Percentiles rank a stretch among this genome's conserved stretches.
Conservation (phyloP, 2,329 filamentous ascomycete species). For the Penicillium glabrum region DNA sequence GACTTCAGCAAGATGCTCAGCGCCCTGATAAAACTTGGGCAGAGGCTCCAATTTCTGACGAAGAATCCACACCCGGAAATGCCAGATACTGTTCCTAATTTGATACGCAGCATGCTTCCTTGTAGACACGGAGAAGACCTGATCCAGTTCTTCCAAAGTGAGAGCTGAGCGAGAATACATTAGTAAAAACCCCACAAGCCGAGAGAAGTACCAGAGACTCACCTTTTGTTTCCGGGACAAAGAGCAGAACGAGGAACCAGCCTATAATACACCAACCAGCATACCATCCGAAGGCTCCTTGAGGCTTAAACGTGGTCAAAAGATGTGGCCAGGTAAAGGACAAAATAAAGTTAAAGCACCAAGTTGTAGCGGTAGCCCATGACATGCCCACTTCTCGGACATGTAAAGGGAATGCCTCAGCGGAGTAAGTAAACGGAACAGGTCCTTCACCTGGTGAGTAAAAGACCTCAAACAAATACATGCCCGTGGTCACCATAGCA, state of each 20-base stretch:
- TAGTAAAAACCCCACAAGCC: conserved; percentile 1
- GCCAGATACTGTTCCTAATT: conserved; percentile 39
- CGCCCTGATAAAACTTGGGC: conserved; percentile 34
- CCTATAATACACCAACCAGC: conserved; percentile 57
- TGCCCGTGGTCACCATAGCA: conserved; percentile 44
- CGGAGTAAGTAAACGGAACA: conserved; percentile 66
- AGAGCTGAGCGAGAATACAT: conserved; percentile 26
- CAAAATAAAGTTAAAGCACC: conserved; percentile 58
- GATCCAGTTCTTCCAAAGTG: conserved; percentile 50
- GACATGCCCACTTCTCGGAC: conserved; percentile 65
- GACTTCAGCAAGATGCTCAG: conserved; percentile 23
- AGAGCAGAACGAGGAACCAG: conserved; percentile 53
- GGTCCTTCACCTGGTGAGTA: conserved; percentile 29
- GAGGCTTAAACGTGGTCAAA: conserved; percentile 48
- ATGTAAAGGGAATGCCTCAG: conserved; percentile 63
- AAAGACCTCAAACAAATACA: conserved; percentile 52
- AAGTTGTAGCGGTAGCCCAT: conserved; percentile 54
- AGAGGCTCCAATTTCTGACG: conserved; percentile 37
- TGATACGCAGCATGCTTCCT: conserved; percentile 43
- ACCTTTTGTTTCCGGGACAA: conserved; percentile 53
- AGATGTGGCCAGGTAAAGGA: conserved; percentile 55
- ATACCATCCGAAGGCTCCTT: conserved; percentile 59
- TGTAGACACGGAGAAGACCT: conserved; percentile 55
- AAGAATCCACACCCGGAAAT: conserved; percentile 41
- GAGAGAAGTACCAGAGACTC: conserved; percentile 1